Evolutionary conservation across 345 rosid genomes (phyloP), one percentile per base, ranked within the genome.

Genomic region (Corchorus olitorius): DNA sequence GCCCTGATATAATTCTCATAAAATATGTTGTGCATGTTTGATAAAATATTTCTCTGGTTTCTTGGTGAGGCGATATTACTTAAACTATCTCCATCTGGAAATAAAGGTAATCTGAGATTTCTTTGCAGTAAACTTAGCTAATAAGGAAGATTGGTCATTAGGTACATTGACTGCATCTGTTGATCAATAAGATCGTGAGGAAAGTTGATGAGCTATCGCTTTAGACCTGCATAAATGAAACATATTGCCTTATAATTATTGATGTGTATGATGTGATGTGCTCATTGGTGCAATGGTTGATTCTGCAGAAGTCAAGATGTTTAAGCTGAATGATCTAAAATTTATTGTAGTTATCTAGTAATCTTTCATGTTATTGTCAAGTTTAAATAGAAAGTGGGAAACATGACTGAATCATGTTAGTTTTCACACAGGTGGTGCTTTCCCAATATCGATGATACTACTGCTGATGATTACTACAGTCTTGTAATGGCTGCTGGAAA

Each of bases 401-500:
- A 39, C 45, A 49, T 20, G 61, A 58, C 22, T 76, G 58, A 80
- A 72, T 60, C 72, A 53, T 33, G 13, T 71, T 71, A 39, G 27
- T 63, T 68, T 76, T 74, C 76, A 22, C 22, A 50, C 97, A 93
- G 98, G 80, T 91, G 90, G 88, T 91, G 88, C 79, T 83, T 79
- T 77, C 89, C 88, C 33, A 84, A 86, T 72, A 70, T 79, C 48
- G 88, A 93, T 71, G 95, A 91, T 35, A 76, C 83, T 70, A 78
- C 91, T 79, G 76, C 88, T 73, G 92, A 91, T 80, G 97, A 90
- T 76, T 91, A 83, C 83, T 88, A 86, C 73, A 86, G 86, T 84
- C 78, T 88, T 61, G 73, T 92, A 81, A 88, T 92, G 94, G 90
- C 89, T 64, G 88, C 94, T 78, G 94, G 93, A 76, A 93, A 92